Base-by-base conservation (phyloP, 768 basidiomycete genomes). In the Mycena maculata region DNA sequence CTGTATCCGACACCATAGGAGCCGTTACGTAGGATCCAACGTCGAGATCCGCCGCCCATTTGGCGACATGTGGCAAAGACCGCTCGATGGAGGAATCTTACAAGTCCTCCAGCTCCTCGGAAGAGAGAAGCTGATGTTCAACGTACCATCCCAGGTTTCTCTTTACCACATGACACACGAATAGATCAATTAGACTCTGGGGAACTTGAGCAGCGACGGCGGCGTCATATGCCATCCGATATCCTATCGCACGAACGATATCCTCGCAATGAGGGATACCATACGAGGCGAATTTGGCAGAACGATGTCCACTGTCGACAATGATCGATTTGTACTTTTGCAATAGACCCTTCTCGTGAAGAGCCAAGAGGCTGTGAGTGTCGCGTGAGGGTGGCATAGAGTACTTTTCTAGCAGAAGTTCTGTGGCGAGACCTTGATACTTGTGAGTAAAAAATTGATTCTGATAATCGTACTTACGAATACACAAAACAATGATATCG, bases 201-300 rank as follows among this genome's bases (percentile, higher is more conserved):
- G 31, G 31, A 18, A 52, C 68, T 4, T 78, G 60, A 7, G 33
- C 20, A 4, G 50, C 31, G n/a, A 52, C 50, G 22, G 80, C 84
- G 0, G 82, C 82, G 1, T 83, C 82, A 63, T 83, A 83, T 1
- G 84, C 82, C 59, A 85, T 76, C 1, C 83, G 78, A 67, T 84
- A 78, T 1, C 85, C 85, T 56, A 86, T 81, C 4, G 84, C 81
- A 52, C 81, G 77, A 30, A 86, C 65, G 1, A 82, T 53, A 1
- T 63, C 60, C 39, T 81, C 78, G 55, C 83, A 83, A n/a, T 76
- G 76, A 0, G 84, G 86, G 9, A 52, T 28, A 1, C 33, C 50
- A 36, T 16, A 22, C 3, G 6, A 10, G 10, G 20, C 33, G 16
- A 52, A 52, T 36, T 52, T 36, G 1, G 31, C 33, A 7, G 50